Conservation (phyloP, 169 alveolate species). For the Eimeria brunetti region DNA sequence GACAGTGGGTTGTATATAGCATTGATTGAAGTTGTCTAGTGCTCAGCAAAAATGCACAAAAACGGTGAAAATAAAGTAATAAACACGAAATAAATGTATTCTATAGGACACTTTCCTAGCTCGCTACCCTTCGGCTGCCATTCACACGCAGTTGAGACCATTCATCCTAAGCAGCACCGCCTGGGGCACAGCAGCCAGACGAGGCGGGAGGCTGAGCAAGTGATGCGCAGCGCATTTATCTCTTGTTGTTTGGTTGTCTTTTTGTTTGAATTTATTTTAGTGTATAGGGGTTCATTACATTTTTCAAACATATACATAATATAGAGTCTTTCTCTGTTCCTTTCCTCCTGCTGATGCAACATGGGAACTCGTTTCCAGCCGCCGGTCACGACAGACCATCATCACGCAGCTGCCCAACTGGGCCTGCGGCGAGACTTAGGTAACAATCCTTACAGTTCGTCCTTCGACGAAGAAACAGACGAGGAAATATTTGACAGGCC, state of each 20-base stretch:
- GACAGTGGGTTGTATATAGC: too few relatives aligned
- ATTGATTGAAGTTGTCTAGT: too few relatives aligned
- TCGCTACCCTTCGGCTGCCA: too few relatives aligned
- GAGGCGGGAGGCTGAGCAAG: not conserved
- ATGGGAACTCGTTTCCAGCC: not conserved
- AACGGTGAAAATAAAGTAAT: too few relatives aligned
- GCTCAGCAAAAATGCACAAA: too few relatives aligned
- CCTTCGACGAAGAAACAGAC: not conserved
- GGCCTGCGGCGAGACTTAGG: not conserved
- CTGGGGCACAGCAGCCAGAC: too few relatives aligned
- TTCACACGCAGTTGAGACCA: too few relatives aligned
- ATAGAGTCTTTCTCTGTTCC: not conserved
- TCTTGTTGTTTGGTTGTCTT: not conserved
- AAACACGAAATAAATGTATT: too few relatives aligned
- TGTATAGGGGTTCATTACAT: not conserved
- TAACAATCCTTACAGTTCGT: not conserved
- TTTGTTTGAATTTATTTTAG: not conserved
- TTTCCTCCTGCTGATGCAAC: not conserved
- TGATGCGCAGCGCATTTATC: not conserved
- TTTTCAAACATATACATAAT: not conserved
- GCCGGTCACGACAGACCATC: not conserved
- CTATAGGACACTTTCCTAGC: too few relatives aligned
- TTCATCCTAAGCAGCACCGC: too few relatives aligned
- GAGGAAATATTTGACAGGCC: conserved; percentile 14
- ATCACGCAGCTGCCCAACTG: not conserved